phyloP scores from a whole-genome alignment of 495 filamentous ascomycete species.

The Daldinia caldariorum region DNA sequence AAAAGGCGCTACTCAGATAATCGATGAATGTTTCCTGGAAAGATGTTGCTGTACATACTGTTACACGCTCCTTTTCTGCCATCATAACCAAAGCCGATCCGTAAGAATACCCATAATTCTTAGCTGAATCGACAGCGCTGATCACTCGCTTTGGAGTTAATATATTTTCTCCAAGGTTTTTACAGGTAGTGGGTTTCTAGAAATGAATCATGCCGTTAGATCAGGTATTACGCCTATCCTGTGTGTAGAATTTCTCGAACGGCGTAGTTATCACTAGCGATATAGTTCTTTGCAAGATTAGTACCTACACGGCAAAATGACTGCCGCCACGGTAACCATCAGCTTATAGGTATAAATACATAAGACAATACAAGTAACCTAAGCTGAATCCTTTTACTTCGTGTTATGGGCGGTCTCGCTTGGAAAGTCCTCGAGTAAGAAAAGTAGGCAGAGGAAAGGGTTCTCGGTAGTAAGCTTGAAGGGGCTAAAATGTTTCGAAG shows the following conservation, averaged over 20 bases:
- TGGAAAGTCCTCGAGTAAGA: neutral
- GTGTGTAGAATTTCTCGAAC: neutral
- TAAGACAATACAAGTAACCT: neutral
- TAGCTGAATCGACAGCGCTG: neutral
- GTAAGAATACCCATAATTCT: neutral
- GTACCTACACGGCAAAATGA: neutral
- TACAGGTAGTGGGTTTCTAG: neutral
- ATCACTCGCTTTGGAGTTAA: neutral
- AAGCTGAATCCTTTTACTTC: neutral
- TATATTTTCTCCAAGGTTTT: neutral
- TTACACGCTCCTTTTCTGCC: neutral
- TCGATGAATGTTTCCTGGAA: neutral
- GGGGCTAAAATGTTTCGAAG: neutral
- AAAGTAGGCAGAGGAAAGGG: neutral
- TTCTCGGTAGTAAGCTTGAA: neutral
- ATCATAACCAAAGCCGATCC: neutral
- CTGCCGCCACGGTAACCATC: neutral
- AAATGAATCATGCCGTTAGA: neutral
- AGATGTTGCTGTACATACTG: neutral
- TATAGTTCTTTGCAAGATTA: neutral
- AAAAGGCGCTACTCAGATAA: neutral
- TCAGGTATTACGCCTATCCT: neutral
- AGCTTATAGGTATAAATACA: neutral
- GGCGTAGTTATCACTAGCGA: neutral
- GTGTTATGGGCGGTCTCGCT: neutral